A percentile compares a stretch with the other conserved stretches of the same genome.
Evolutionary conservation across 768 basidiomycete species (phyloP).

Genomic region (Termitomyces sp.): DNA sequence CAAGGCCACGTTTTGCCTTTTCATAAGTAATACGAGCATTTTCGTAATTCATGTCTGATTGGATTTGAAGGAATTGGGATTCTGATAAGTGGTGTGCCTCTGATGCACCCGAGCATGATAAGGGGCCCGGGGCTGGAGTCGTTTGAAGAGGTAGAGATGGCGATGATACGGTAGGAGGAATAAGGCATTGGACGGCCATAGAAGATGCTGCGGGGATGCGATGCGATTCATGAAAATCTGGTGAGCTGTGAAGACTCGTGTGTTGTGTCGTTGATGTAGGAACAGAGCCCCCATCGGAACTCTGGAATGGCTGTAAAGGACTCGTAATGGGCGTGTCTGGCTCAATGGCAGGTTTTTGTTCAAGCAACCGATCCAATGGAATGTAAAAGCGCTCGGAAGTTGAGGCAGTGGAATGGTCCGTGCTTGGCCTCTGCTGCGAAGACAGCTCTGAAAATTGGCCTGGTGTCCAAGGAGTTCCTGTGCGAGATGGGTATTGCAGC

Average conservation of each 20-base stretch:
- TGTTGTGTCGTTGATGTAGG: not conserved
- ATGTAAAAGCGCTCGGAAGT: not conserved
- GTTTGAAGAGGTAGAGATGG: not conserved
- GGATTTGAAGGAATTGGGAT: not conserved
- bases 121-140: not conserved
- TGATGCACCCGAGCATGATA: not conserved
- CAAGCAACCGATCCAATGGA: slow-evolving; percentile 1
- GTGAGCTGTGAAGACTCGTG: not conserved
- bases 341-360: slow-evolving; percentile 1
- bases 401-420: not conserved
- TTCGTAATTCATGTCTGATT: slow-evolving; percentile 1
- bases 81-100: not conserved
- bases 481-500: slow-evolving; percentile 7
- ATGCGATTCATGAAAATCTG: not conserved
- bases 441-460: not conserved
- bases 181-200: not conserved
- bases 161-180: not conserved
- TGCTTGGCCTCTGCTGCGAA: slow-evolving; percentile 4
- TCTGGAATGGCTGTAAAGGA: not conserved
- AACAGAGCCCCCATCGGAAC: not conserved
- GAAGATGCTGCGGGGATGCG: not conserved
- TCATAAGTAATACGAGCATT: slow-evolving; percentile 3
- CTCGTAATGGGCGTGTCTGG: not conserved
- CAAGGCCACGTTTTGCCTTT: not conserved
- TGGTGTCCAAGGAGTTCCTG: not conserved